Evolutionary conservation across 306 rosid species (phyloP).

Genomic region (Delonix regia): DNA sequence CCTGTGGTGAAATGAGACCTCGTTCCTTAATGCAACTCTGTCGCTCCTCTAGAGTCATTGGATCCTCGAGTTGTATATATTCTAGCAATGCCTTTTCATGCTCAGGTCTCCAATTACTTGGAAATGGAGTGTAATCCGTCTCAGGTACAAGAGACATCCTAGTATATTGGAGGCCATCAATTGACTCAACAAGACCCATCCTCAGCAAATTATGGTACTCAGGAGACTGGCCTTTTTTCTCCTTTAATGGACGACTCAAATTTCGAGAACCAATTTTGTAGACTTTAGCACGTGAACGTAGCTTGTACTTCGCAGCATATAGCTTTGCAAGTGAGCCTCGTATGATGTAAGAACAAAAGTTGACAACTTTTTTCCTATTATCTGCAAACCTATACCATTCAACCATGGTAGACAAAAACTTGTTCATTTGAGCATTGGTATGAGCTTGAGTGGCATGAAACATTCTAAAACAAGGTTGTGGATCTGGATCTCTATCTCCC

Average conservation of each 20-base stretch:
- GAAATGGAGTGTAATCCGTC: slow-evolving; percentile 85
- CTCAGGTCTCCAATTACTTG: slow-evolving; percentile 81
- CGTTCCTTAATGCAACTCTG: slow-evolving; percentile 61
- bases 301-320: slow-evolving; percentile 95
- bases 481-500: slow-evolving; percentile 97
- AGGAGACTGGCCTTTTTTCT: slow-evolving; percentile 89
- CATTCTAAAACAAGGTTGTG: slow-evolving; percentile 98
- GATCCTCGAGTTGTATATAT: slow-evolving; percentile 80
- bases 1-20: slow-evolving; percentile 92
- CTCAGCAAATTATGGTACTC: slow-evolving; percentile 88
- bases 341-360: slow-evolving; percentile 83
- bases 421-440: slow-evolving; percentile 99
- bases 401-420: slow-evolving; percentile 84
- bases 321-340: slow-evolving; percentile 95
- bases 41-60: slow-evolving; percentile 76
- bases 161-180: slow-evolving; percentile 88
- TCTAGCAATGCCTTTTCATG: slow-evolving; percentile 86
- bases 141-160: slow-evolving; percentile 92
- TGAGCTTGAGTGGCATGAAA: no score
- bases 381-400: slow-evolving; percentile 98
- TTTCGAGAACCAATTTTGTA: slow-evolving; percentile 87
- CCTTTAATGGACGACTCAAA: slow-evolving; percentile 86
- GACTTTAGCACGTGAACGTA: slow-evolving; percentile 87
- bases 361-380: slow-evolving; percentile 85
- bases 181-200: slow-evolving; percentile 94